Evolutionary conservation across 2,329 filamentous ascomycete species (phyloP).

Genomic region (Fusarium dimerum): DNA sequence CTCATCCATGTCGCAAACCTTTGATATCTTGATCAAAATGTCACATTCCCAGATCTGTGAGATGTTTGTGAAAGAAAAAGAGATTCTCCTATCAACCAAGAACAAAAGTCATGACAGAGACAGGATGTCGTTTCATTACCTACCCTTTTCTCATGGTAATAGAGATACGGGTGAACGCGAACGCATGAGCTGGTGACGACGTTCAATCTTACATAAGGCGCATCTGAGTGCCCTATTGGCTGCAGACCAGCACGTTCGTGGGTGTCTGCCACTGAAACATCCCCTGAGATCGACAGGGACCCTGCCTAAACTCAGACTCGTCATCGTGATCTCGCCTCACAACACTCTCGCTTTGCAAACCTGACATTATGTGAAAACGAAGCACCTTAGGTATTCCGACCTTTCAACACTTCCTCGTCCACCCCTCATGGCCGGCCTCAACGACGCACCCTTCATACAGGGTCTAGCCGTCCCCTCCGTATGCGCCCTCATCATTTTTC

Average conservation of each 20-base stretch:
- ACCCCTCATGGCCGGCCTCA: conserved; percentile 43
- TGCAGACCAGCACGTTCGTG: neutral
- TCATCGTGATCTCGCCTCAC: no score
- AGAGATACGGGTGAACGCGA: neutral
- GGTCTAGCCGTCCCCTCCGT: conserved; percentile 69
- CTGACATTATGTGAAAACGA: no score
- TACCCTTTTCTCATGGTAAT: no score
- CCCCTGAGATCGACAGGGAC: neutral
- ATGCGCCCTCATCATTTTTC: conserved; percentile 65
- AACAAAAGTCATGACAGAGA: neutral
- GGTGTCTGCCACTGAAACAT: neutral
- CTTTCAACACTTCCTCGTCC: neutral
- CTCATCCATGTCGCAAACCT: no score
- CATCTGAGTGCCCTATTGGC: neutral
- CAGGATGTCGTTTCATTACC: neutral
- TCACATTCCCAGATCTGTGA: neutral
- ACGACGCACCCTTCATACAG: conserved; percentile 46
- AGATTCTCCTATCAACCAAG: neutral
- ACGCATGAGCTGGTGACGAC: no score
- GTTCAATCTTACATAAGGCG: neutral
- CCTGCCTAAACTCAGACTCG: neutral
- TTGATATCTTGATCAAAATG: neutral
- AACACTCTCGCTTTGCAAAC: no score
- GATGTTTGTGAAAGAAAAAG: neutral
- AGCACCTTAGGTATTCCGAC: no score